Evolutionary conservation across 805 yeast species (phyloP), one percentile per base, ranked within the genome.

Genomic region (Brettanomyces sp.): DNA sequence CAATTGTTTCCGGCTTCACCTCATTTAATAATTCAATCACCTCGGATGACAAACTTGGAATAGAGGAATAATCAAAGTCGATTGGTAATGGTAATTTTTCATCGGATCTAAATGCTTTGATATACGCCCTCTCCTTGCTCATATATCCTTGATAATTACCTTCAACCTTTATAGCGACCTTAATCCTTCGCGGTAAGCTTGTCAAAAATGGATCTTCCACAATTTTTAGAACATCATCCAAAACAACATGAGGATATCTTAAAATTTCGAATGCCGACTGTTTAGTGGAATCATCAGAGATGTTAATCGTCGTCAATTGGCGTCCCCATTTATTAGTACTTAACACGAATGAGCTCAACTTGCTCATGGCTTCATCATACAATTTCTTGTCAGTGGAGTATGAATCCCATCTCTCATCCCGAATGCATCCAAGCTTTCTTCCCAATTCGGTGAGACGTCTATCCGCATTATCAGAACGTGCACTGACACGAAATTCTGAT

Each of bases 401-500:
- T 23, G 65, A 64, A 0, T 51, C 42, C 76, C 79, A 83, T 51
- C 98, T 70, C 2, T 64, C 65, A 13, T 76, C 73, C 3, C 77
- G 56, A 0, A 91, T 83, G 4, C 82, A 81, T 0, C 97, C 97
- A 0, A 73, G 59, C 3, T 68, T 56, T 42, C 73, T 64, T 1
- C 95, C 99, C 46, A 66, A 61, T 45, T 72, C 78, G 0, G 98
- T 90, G 47, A 93, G 67, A 50, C 99, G 68, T 46, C 76, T 63
- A 58, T 95, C 97, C 0, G 99, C 98, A 67, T 93, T 93, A 62
- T 93, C 99, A 0, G 96, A 82, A 48, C 99, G 71, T 4, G 89
- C 87, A 33, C 89, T 82, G 36, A 93, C 79, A 59, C 99, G 72
- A 61, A 88, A 93, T 61, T 93, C 99, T 0, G 96, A 85, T 43